These are phyloP conservation scores for Chlorella sp. DNA, from an alignment of 139 green algal species.

Conservation along the genomic window DNA sequence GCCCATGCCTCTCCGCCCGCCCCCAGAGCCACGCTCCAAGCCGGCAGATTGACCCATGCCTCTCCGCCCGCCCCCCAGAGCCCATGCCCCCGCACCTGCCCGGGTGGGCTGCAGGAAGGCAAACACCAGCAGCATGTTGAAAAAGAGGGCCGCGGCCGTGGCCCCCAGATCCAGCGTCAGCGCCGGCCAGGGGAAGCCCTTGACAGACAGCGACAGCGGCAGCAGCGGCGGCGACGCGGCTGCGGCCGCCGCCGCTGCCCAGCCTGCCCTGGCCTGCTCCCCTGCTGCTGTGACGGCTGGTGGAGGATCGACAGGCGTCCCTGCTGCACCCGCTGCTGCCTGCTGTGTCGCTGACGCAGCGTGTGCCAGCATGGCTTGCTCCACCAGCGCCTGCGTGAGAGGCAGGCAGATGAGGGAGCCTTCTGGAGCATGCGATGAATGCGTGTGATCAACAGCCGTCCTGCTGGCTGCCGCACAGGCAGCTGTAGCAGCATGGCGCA, in stretches of 20 bases:
- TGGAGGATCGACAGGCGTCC: no score
- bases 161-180: constrained; percentile 49
- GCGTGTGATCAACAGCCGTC: no score
- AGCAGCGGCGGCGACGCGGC: constrained; percentile 31
- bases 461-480: no score
- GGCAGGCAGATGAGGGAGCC: no score
- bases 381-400: constrained; percentile 30
- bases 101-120: constrained; percentile 68
- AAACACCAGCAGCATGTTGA: constrained; percentile 83
- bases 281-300: no score
- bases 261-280: neutral
- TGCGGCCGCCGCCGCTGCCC: neutral
- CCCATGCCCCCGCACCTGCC: neutral
- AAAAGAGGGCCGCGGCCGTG: constrained; percentile 61
- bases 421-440: no score
- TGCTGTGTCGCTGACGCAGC: constrained; percentile 17
- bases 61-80: neutral
- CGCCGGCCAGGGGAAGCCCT: constrained; percentile 81
- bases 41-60: neutral
- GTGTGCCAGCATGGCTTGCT: constrained; percentile 56
- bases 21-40: neutral
- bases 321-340: neutral
- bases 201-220: constrained; percentile 38
- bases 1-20: neutral
- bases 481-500: no score